Conservation (phyloP, 805 yeast species). For the Wickerhamiella lipophila region DNA sequence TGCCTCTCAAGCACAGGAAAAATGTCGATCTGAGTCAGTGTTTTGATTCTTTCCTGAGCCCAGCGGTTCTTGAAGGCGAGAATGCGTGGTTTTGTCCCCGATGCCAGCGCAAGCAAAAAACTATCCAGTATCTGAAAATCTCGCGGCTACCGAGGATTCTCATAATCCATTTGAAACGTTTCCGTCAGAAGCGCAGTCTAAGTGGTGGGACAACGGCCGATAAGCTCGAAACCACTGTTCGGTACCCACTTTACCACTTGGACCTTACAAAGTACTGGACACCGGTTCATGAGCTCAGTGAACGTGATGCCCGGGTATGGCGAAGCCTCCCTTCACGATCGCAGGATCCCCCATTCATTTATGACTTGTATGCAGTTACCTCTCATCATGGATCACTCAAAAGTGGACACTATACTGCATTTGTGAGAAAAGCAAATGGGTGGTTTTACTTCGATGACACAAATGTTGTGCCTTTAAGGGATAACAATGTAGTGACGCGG, state of each 20-base stretch:
- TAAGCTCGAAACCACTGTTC: conserved; percentile 45
- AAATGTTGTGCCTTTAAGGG: conserved; percentile 39
- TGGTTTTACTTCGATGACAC: conserved; percentile 85
- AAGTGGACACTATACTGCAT: conserved; percentile 84
- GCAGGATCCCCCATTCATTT: conserved; percentile 68
- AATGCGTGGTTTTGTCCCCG: conserved; percentile 76
- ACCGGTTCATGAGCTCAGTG: conserved; percentile 22
- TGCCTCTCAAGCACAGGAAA: conserved; percentile 43
- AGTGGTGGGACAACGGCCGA: conserved; percentile 4
- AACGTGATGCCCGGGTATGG: conserved; percentile 33
- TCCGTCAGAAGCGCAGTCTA: conserved; percentile 38
- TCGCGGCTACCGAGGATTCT: conserved; percentile 67
- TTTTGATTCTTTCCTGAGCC: conserved; percentile 60
- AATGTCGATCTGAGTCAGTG: conserved; percentile 44
- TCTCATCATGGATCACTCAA: conserved; percentile 71
- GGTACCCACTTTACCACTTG: conserved; percentile 49
- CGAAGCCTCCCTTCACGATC: conserved; percentile 50
- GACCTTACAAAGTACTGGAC: conserved; percentile 60
- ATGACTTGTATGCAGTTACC: conserved; percentile 66
- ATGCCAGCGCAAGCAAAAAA: conserved; percentile 50
- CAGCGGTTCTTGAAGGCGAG: conserved; percentile 61
- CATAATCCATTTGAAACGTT: conserved; percentile 77
- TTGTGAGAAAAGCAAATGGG: conserved; percentile 51
- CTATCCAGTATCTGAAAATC: conserved; percentile 58
- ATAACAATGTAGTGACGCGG: conserved; percentile 44